Evolutionary conservation across 2,329 filamentous ascomycete species (phyloP).

Genomic region (Fusarium albidum): DNA sequence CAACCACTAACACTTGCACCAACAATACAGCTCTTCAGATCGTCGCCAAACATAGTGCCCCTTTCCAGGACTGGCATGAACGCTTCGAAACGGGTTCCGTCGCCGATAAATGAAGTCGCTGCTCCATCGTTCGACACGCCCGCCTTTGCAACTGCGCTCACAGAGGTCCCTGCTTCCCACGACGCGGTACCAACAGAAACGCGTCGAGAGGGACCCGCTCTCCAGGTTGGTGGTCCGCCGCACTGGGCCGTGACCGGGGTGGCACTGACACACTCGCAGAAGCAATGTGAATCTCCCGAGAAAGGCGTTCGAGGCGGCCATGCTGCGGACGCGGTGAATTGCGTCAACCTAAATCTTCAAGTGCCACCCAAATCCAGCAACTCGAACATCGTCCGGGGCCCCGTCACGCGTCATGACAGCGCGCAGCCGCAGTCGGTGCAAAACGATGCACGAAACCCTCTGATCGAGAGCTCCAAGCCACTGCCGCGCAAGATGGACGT

Average conservation of each 20-base stretch:
- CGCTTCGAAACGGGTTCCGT: slow-evolving; percentile 7
- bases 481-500: slow-evolving; percentile 50
- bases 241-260: slow-evolving; percentile 38
- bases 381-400: slow-evolving; percentile 7
- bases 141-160: slow-evolving; percentile 4
- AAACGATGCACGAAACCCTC: slow-evolving; percentile 29
- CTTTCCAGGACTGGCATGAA: slow-evolving; percentile 7
- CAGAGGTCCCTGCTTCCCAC: slow-evolving; percentile 12
- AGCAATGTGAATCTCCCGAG: slow-evolving; percentile 35
- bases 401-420: slow-evolving; percentile 33
- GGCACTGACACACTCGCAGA: slow-evolving; percentile 40
- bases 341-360: slow-evolving; percentile 19
- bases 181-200: slow-evolving; percentile 27
- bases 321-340: slow-evolving; percentile 20
- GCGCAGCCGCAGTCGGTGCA: slow-evolving; percentile 26
- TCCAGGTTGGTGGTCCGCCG: slow-evolving; percentile 32
- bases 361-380: slow-evolving; percentile 5
- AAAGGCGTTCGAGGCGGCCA: slow-evolving; percentile 14
- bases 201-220: slow-evolving; percentile 28
- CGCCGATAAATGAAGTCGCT: slow-evolving; percentile 12
- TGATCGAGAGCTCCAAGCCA: slow-evolving; percentile 29
- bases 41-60: slow-evolving; percentile 14
- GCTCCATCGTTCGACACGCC: slow-evolving; percentile 17
- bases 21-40: slow-evolving; percentile 28
- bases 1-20: slow-evolving; percentile 27